These are phyloP conservation scores for Eruca vesicaria DNA, from an alignment of 441 rosid genomes.

Conservation along the genomic window DNA sequence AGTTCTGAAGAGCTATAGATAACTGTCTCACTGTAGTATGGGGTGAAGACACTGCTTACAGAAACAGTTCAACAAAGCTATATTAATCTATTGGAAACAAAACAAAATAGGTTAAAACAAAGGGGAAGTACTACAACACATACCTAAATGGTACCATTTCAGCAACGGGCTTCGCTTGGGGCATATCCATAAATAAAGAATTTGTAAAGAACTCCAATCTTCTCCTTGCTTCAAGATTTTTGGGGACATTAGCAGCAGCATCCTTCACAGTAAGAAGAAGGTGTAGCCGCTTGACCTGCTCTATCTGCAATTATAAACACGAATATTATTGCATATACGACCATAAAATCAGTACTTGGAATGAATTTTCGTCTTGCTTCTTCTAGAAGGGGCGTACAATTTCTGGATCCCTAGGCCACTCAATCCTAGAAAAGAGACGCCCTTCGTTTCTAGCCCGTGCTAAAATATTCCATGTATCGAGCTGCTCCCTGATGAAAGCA, in stretches of 20 bases:
- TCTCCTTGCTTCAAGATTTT: conserved; percentile 98
- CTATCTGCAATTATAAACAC: conserved; percentile 57
- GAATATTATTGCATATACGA: conserved; percentile 27
- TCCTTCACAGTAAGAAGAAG: conserved; percentile 99
- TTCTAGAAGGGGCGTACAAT: conserved; percentile 51
- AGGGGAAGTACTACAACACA: conserved; percentile 5
- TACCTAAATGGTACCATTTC: conserved; percentile 95
- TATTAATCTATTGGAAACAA: conserved; percentile 18
- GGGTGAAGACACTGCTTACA: conserved; percentile 88
- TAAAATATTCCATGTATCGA: conserved; percentile 96
- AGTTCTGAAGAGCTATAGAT: conserved; percentile 91
- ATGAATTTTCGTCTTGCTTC: conserved; percentile 6
- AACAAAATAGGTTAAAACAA: neutral
- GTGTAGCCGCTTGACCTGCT: conserved; percentile 92
- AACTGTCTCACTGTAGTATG: conserved; percentile 99
- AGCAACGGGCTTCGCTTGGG: conserved; percentile 83
- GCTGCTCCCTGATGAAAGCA: conserved; percentile 72
- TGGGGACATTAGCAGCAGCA: conserved; percentile 90
- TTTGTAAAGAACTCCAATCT: conserved; percentile 89
- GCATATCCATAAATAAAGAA: conserved; percentile 98
- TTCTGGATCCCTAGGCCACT: conserved; percentile 96
- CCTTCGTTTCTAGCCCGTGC: conserved; percentile 87
- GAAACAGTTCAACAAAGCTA: conserved; percentile 10
- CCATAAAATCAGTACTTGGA: conserved; percentile 26
- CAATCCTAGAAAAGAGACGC: conserved; percentile 82